A percentile compares a stretch with the other conserved stretches of the same genome.
phyloP scores from a whole-genome alignment of 2,329 filamentous ascomycete genomes.

The Albophoma yamanashiensis region DNA sequence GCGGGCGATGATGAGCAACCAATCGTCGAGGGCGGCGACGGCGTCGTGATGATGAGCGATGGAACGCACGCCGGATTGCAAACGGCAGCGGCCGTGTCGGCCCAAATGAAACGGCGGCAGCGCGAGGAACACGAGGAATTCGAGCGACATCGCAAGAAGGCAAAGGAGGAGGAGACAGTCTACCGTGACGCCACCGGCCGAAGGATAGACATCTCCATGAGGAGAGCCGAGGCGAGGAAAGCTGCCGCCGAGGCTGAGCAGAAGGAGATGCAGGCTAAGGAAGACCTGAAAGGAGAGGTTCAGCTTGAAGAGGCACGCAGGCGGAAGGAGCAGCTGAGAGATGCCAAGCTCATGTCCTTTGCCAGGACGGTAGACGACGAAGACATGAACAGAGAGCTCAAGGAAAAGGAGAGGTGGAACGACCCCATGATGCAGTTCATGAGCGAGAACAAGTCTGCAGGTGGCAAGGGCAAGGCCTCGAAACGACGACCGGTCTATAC shows the following conservation, averaged over 20 bases:
- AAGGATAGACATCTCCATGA: slow-evolving; percentile 89
- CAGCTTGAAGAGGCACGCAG: slow-evolving; percentile 60
- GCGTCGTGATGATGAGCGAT: slow-evolving; percentile 65
- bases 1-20: slow-evolving; percentile 39
- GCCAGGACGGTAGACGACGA: slow-evolving; percentile 76
- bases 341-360: slow-evolving; percentile 73
- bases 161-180: slow-evolving; percentile 65
- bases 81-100: slow-evolving; percentile 66
- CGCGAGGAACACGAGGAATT: slow-evolving; percentile 49
- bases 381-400: slow-evolving; percentile 76
- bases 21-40: slow-evolving; percentile 31
- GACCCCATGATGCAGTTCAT: slow-evolving; percentile 84
- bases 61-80: slow-evolving; percentile 84
- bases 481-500: slow-evolving; percentile 58
- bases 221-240: slow-evolving; percentile 73
- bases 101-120: slow-evolving; percentile 55
- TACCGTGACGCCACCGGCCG: slow-evolving; percentile 91
- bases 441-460: slow-evolving; percentile 30
- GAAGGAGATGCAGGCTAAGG: slow-evolving; percentile 54
- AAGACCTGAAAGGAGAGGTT: slow-evolving; percentile 73
- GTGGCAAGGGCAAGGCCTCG: slow-evolving; percentile 18
- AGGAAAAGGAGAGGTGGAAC: slow-evolving; percentile 72
- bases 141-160: slow-evolving; percentile 29
- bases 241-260: slow-evolving; percentile 56
- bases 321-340: slow-evolving; percentile 58